Base-by-base conservation (phyloP, 352 stramenopile species). In the Phytophthora colocasiae region DNA sequence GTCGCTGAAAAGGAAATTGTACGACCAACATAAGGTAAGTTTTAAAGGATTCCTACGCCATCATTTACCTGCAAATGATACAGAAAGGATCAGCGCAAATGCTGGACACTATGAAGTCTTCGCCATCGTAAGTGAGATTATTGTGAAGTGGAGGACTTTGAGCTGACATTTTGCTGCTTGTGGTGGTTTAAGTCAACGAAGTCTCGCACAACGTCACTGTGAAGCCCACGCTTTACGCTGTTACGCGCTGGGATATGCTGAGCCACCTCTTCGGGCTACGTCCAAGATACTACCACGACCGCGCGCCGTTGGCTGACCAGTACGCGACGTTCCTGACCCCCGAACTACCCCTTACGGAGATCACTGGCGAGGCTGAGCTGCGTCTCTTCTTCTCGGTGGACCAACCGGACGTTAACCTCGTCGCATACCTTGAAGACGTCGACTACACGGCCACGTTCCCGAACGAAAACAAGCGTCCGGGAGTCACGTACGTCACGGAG, bases 311-410 rank as follows among this genome's bases (percentile, higher is more conserved):
- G 44, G 73, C 70, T 17, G 61, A 77, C 17, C 67, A 87, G 59
- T 90, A 81, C 48, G 54, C 71, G 46, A 88, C 82, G 24, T 95
- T 95, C 61, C 38, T 87, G 44, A 91, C 87, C 19, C 71, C 78
- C 0, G 67, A 86, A 53, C 56, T 89, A 31, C 60, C 81, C 15
- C 58, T 92, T 4, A 84, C 48, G 1, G 87, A 95, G 61, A 75
- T 92, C 69, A 92, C 87, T 2, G 87, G 87, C 24, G 81, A 91
- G 62, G 75, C 83, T 9, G 81, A 89, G 55, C 63, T 95, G 52
- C 84, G 85, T 29, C 66, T 93, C 29, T 95, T 90, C 73, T 93
- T 95, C 73, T 93, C 87, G 24, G 84, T 91, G 10, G 73, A 95
- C 54, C 72, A 80, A 45, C 75, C 80, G 6, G 62, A 73, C 38